Evolutionary conservation across 306 rosid species (phyloP), one percentile per base, ranked within the genome.

Genomic region (Hylodesmum podocarpum): DNA sequence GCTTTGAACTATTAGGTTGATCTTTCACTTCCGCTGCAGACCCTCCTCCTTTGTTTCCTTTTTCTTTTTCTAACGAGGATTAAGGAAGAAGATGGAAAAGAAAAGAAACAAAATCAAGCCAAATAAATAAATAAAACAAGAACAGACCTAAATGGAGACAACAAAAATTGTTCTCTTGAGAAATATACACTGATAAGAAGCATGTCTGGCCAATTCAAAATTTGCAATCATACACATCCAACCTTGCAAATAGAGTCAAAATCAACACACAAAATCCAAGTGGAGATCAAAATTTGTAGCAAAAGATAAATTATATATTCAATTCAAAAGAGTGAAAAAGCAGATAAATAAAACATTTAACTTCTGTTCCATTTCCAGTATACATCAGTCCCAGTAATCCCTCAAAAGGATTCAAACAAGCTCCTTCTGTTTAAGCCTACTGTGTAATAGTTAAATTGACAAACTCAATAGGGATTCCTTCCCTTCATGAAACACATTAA

Each of bases 1-100:
- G 85, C n/a, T 87, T 87, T 19, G 88, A 81, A 65, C 51, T 62
- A 75, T 14, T 44, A 66, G 78, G 12, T 22, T 73, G 87, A 50
- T 84, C 88, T 80, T 87, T 80, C 66, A 53, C 55, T 31, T 79
- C 84, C 70, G 1, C 79, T 24, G 75, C 59, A 51, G 77, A 61
- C 5, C 78, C 84, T 28, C 81, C 84, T 71, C 73, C 82, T 71
- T 63, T 82, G 65, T 70, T 84, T 57, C 79, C 21, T 19, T 77
- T 84, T 41, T 77, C 87, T 76, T 82, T 82, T 57, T 79, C 84
- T 82, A 51, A 75, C 21, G 36, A 49, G 50, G 31, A 66, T 47
- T 39, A 43, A 18, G 9, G 41, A 33, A 39, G 25, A 33, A 21
- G 46, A 4, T 10, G 27, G 68, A 59, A 40, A 75, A 54, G 6